Evolutionary conservation across 352 stramenopile genomes (phyloP).

Genomic region (Pythium vanterpoolii): DNA sequence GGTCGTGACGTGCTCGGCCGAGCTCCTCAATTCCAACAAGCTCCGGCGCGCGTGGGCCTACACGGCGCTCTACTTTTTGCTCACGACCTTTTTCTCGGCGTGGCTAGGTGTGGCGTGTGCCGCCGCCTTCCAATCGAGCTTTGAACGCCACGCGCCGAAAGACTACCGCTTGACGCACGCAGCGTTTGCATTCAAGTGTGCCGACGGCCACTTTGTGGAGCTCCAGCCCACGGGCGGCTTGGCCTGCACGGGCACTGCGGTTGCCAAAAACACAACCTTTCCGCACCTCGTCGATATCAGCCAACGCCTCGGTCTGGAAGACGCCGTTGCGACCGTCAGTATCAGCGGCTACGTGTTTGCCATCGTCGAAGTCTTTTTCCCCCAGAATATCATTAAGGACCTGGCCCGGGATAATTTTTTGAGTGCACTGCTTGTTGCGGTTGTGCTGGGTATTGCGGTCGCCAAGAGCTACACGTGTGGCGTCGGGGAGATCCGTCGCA

Average conservation of each 20-base stretch:
- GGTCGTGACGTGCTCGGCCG: constrained; percentile 49
- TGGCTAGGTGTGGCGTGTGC: constrained; percentile 29
- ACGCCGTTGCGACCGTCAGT: constrained; percentile 35
- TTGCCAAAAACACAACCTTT: constrained; percentile 48
- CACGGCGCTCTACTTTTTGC: constrained; percentile 34
- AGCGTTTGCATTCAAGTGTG: constrained; percentile 60
- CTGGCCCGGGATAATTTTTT: constrained; percentile 40
- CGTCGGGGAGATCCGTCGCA: constrained; percentile 25
- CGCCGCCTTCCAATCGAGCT: constrained; percentile 27
- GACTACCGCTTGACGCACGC: constrained; percentile 30
- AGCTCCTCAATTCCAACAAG: constrained; percentile 37
- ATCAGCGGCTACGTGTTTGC: constrained; percentile 43
- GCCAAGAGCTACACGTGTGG: constrained; percentile 36
- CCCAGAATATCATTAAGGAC: constrained; percentile 43
- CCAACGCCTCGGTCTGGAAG: constrained; percentile 35
- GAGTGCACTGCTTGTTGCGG: constrained; percentile 48
- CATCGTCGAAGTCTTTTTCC: constrained; percentile 43
- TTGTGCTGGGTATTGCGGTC: constrained; percentile 43
- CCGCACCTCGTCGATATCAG: constrained; percentile 46
- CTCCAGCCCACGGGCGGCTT: constrained; percentile 25
- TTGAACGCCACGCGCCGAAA: constrained; percentile 24
- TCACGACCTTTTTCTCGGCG: constrained; percentile 29
- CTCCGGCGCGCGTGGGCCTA: constrained; percentile 44
- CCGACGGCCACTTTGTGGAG: constrained; percentile 44
- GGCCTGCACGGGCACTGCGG: constrained; percentile 28